These are phyloP conservation scores for Xylariomycetidae sp. DNA, from an alignment of 2,329 filamentous ascomycete species.

Conservation along the genomic window DNA sequence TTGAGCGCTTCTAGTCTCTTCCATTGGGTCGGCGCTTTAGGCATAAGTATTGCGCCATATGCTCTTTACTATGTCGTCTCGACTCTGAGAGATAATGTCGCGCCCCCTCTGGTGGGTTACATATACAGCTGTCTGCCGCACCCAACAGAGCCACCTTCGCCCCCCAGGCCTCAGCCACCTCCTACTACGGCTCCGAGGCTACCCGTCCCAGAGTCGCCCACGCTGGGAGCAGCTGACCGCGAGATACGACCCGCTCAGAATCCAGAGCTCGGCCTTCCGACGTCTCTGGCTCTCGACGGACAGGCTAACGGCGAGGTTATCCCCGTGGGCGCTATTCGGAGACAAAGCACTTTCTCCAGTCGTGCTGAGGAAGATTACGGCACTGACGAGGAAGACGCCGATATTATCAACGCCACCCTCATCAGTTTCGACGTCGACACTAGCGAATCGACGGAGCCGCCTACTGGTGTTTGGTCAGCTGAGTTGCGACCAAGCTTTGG, in stretches of 20 bases:
- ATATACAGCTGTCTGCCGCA: no score
- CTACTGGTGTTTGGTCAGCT: constrained; percentile 52
- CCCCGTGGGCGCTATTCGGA: constrained; percentile 30
- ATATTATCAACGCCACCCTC: constrained; percentile 50
- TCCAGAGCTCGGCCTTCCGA: constrained; percentile 17
- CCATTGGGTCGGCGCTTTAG: constrained; percentile 38
- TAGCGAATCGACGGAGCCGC: constrained; percentile 46
- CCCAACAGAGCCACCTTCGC: constrained; percentile 9
- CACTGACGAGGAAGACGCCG: constrained; percentile 53
- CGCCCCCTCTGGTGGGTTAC: no score
- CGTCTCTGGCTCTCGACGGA: constrained; percentile 25
- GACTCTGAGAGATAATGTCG: no score
- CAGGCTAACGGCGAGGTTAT: constrained; percentile 22
- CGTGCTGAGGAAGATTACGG: constrained; percentile 44
- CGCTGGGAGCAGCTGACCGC: constrained; percentile 24
- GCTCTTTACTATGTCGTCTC: constrained; percentile 40
- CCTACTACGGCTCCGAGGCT: constrained; percentile 12
- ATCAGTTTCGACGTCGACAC: constrained; percentile 60
- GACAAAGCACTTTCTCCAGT: constrained; percentile 43
- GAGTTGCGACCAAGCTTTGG: constrained; percentile 49
- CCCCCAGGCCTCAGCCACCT: constrained; percentile 5
- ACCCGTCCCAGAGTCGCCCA: constrained; percentile 24
- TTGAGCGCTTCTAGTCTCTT: constrained; percentile 34
- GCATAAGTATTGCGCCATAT: constrained; percentile 43
- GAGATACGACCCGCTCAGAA: constrained; percentile 23